phyloP scores from a whole-genome alignment of 164 flowering plant genomes.

The Platanus orientalis region DNA sequence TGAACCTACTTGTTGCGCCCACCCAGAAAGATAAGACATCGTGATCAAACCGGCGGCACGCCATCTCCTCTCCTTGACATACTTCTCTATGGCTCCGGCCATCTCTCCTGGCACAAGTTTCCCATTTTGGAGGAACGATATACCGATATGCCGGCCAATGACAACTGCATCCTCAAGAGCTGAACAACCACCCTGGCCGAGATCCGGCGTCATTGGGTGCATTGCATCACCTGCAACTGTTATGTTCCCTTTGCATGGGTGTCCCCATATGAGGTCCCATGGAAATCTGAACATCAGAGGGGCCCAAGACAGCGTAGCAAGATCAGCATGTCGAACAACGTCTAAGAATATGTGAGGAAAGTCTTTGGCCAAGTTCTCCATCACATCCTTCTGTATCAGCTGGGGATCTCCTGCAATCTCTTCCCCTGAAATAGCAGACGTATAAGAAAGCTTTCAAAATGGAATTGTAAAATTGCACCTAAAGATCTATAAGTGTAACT shows the following conservation, averaged over 20 bases:
- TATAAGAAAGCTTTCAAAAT: neutral
- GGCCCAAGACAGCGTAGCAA: constrained; percentile 21
- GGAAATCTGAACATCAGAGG: constrained; percentile 11
- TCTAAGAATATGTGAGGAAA: constrained; percentile 21
- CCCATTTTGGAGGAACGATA: too few species aligned
- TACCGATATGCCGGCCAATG: too few species aligned
- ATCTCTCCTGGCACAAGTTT: too few species aligned
- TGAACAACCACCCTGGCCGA: constrained; percentile 23
- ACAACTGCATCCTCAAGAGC: neutral
- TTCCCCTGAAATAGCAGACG: constrained; percentile 9
- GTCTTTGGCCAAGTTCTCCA: constrained; percentile 22
- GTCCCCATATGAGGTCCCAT: constrained; percentile 2
- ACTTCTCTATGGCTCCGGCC: too few species aligned
- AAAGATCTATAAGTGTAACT: neutral
- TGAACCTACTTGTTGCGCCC: too few species aligned
- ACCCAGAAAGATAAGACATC: too few species aligned
- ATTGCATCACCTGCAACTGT: constrained; percentile 33
- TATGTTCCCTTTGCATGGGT: constrained; percentile 12
- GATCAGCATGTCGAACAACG: constrained; percentile 24
- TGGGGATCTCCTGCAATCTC: constrained; percentile 11
- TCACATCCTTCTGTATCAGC: constrained; percentile 17
- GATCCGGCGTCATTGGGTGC: constrained; percentile 36
- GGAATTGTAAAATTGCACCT: neutral
- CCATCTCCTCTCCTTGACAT: too few species aligned
- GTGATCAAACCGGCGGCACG: too few species aligned